These are phyloP conservation scores for Dissophora globulifera DNA, from an alignment of 192 early-diverging fungal species.

Conservation along the genomic window DNA sequence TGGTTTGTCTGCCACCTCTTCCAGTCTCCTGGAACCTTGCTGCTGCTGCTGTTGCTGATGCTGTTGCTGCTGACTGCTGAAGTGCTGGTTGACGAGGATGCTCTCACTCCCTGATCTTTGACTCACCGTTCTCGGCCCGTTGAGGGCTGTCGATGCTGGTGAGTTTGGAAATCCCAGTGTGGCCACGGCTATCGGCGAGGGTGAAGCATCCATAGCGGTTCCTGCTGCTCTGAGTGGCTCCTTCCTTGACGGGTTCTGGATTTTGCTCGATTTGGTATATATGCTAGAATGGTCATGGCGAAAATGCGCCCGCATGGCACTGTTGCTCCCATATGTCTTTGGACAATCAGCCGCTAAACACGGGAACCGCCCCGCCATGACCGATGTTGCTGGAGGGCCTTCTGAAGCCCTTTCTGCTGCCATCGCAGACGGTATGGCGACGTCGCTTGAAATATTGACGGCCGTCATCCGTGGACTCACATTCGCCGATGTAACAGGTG, in stretches of 20 bases:
- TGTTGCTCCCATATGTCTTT: conserved; percentile 34
- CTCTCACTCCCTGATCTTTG: too few relatives aligned
- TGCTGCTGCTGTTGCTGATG: too few relatives aligned
- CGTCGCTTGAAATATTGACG: conserved; percentile 7
- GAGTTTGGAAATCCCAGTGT: not conserved
- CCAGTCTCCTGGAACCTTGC: not conserved
- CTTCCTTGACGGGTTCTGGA: too few relatives aligned
- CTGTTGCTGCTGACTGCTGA: too few relatives aligned
- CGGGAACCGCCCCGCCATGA: too few relatives aligned
- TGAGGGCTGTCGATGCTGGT: too few relatives aligned
- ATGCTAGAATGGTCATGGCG: conserved; percentile 29
- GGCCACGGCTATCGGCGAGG: too few relatives aligned
- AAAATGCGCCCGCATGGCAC: conserved; percentile 18
- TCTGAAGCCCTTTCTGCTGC: not conserved
- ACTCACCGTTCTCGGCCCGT: too few relatives aligned
- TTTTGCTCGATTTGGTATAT: conserved; percentile 1
- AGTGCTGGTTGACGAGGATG: too few relatives aligned
- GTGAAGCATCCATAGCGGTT: too few relatives aligned
- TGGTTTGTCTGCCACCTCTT: conserved; percentile 60
- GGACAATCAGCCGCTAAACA: conserved; percentile 17
- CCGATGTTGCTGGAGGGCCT: not conserved
- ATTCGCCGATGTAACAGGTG: conserved; percentile 35
- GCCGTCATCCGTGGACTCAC: conserved; percentile 32
- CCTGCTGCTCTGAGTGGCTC: too few relatives aligned
- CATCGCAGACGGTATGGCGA: not conserved